A percentile compares a stretch with the other conserved stretches of the same genome.
Conservation (phyloP, 2,329 filamentous ascomycete species). For the Fusarium multiceps region DNA sequence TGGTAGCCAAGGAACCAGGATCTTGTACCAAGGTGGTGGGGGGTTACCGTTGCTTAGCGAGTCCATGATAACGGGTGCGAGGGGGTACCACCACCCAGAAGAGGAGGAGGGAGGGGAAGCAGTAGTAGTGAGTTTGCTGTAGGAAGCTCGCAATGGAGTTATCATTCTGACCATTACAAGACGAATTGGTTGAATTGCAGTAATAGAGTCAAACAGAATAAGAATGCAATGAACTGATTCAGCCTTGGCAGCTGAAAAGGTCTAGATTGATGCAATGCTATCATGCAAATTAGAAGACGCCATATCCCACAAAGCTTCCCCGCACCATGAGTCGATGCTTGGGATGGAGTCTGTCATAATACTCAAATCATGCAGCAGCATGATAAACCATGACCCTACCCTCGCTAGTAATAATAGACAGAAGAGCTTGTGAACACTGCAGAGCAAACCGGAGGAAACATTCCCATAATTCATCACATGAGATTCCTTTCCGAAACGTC, state of each 20-base stretch:
- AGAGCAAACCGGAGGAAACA: constrained; percentile 12
- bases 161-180: constrained; percentile 22
- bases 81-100: background rate
- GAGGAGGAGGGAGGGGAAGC: background rate
- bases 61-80: constrained; percentile 31
- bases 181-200: constrained; percentile 4
- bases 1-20: constrained; percentile 20
- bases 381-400: background rate
- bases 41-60: constrained; percentile 25
- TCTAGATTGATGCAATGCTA: constrained; percentile 1
- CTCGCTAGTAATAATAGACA: background rate
- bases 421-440: too few relatives aligned
- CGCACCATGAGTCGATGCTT: constrained; percentile 22
- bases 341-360: constrained; percentile 30
- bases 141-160: constrained; percentile 28
- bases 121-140: constrained; percentile 20
- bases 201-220: background rate
- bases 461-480: constrained; percentile 32
- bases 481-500: constrained; percentile 30
- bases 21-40: constrained; percentile 22
- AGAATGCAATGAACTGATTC: background rate
- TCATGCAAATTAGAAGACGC: background rate
- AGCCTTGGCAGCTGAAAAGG: constrained; percentile 17
- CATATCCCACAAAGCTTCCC: constrained; percentile 17
- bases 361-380: constrained; percentile 39